phyloP scores from a whole-genome alignment of 148 eudicot species.

The Chenopodium berlandieri region DNA sequence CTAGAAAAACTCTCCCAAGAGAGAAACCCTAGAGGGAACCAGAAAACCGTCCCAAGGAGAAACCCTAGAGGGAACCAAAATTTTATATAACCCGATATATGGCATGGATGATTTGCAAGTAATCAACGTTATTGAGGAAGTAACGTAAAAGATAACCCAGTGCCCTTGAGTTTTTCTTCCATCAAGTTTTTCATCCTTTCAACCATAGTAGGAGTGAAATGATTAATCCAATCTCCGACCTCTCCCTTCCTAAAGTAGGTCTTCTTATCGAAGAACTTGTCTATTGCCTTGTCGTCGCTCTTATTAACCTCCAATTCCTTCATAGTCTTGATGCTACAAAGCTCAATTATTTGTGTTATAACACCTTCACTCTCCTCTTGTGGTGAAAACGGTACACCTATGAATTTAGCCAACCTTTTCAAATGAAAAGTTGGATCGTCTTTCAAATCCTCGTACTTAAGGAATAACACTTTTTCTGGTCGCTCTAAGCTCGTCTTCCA shows the following conservation, averaged over 20 bases:
- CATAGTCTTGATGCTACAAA: background rate
- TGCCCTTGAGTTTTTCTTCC: background rate
- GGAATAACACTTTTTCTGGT: background rate
- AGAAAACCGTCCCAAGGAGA: too few species aligned
- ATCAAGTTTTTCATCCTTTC: conserved; percentile 4
- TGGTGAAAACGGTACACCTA: background rate
- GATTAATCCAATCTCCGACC: background rate
- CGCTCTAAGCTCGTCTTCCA: conserved; percentile 4
- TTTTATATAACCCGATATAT: too few species aligned
- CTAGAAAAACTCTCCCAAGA: too few species aligned
- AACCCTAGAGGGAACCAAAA: too few species aligned
- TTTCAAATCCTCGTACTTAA: background rate
- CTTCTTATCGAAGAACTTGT: background rate
- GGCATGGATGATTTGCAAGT: too few species aligned
- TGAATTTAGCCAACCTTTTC: background rate
- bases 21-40: too few species aligned
- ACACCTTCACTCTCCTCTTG: background rate
- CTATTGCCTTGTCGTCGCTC: too few species aligned
- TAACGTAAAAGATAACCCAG: background rate
- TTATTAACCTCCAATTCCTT: background rate
- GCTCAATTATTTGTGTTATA: background rate
- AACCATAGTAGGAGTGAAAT: background rate
- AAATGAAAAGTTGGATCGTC: background rate
- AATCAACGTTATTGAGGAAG: background rate
- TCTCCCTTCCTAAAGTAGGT: conserved; percentile 1